These are phyloP conservation scores for Diplotaxis tenuifolia DNA, from an alignment of 345 rosid species.

Conservation along the genomic window DNA sequence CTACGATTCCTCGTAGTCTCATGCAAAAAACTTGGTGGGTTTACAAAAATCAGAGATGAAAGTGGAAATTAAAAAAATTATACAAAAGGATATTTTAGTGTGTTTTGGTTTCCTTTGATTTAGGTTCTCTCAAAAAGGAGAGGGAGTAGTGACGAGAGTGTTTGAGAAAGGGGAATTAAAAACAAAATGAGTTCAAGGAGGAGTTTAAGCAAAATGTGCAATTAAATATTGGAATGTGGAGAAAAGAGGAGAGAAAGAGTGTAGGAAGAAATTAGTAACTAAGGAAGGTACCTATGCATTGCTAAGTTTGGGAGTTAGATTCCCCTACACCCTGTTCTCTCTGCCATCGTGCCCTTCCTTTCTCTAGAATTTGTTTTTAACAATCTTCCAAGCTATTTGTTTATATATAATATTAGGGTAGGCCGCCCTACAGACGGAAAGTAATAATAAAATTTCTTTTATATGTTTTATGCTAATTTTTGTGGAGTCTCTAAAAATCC, in stretches of 20 bases:
- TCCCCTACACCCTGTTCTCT: slow-evolving; percentile 59
- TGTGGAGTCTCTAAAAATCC: too few species aligned
- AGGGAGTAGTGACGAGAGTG: slow-evolving; percentile 38
- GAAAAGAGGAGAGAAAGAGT: slow-evolving; percentile 23
- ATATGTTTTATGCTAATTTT: too few species aligned
- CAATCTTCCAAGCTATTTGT: slow-evolving; percentile 33
- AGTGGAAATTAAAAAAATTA: not conserved
- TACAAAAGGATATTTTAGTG: not conserved
- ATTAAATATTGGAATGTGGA: not conserved
- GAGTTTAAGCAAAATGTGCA: slow-evolving; percentile 21
- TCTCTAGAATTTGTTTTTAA: slow-evolving; percentile 41
- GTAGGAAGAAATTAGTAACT: slow-evolving; percentile 29
- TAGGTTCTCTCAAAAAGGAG: slow-evolving; percentile 29
- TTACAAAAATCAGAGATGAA: not conserved
- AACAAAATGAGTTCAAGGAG: slow-evolving; percentile 20
- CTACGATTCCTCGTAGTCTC: slow-evolving; percentile 8
- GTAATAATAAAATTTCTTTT: too few species aligned
- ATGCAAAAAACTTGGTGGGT: slow-evolving; percentile 3
- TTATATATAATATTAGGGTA: too few species aligned
- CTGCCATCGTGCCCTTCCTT: slow-evolving; percentile 49
- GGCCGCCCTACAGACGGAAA: too few species aligned
- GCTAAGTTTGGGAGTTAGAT: slow-evolving; percentile 67
- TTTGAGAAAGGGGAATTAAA: slow-evolving; percentile 30
- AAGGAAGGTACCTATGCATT: slow-evolving; percentile 62
- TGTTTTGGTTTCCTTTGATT: slow-evolving; percentile 22